Evolutionary conservation across 1,139 yeast genomes (phyloP).

Genomic region (Taphrina deformans): DNA sequence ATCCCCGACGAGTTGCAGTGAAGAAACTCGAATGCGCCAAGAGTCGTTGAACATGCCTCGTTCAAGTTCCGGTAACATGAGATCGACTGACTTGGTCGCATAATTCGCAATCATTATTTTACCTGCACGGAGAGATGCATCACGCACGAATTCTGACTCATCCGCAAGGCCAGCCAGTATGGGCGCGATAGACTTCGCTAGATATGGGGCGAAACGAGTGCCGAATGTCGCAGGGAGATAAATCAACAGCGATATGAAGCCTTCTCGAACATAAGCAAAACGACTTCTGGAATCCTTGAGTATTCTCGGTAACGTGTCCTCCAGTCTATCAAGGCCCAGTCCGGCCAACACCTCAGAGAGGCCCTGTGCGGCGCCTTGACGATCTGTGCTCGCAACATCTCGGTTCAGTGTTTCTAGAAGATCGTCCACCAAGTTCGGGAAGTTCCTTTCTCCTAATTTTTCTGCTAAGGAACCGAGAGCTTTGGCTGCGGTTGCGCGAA

Average conservation of each 20-base stretch:
- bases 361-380: slow-evolving; percentile 97
- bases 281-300: slow-evolving; percentile 69
- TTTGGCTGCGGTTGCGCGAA: slow-evolving; percentile 96
- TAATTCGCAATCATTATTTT: slow-evolving; percentile 86
- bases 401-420: slow-evolving; percentile 75
- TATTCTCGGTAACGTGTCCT: slow-evolving; percentile 79
- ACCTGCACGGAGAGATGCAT: slow-evolving; percentile 89
- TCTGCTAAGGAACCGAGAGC: slow-evolving; percentile 96
- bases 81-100: slow-evolving; percentile 89
- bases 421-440: slow-evolving; percentile 88
- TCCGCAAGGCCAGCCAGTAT: slow-evolving; percentile 91
- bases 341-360: slow-evolving; percentile 92
- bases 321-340: slow-evolving; percentile 80
- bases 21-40: slow-evolving; percentile 85
- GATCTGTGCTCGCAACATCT: slow-evolving; percentile 80
- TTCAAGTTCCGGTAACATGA: slow-evolving; percentile 90
- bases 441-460: slow-evolving; percentile 90
- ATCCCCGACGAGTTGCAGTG: slow-evolving; percentile 97
- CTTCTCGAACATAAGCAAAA: slow-evolving; percentile 77
- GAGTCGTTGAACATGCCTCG: slow-evolving; percentile 79
- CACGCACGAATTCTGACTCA: slow-evolving; percentile 79
- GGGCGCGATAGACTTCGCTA: slow-evolving; percentile 82
- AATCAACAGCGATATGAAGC: slow-evolving; percentile 84
- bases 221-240: slow-evolving; percentile 96
- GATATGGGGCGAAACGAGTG: slow-evolving; percentile 83